phyloP scores from a whole-genome alignment of 2,329 filamentous ascomycete species.

The Xylariaceae sp. region DNA sequence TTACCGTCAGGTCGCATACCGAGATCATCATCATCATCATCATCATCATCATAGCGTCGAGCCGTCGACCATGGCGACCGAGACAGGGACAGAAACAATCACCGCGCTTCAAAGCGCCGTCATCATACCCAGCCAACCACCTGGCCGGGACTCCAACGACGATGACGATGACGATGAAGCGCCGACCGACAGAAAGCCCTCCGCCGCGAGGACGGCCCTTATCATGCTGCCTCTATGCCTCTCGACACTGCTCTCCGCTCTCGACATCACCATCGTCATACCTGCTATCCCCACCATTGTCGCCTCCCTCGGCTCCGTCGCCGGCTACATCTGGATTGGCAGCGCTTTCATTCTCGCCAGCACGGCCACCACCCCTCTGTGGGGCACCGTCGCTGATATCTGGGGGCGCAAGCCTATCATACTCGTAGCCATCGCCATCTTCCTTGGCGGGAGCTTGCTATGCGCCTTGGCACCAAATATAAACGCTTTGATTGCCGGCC shows the following conservation, averaged over 20 bases:
- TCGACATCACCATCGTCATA: conserved; percentile 65
- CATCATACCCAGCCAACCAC: not conserved
- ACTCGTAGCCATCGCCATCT: conserved; percentile 54
- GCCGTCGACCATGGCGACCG: conserved; percentile 11
- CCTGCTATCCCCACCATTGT: conserved; percentile 68
- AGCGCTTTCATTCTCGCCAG: conserved; percentile 74
- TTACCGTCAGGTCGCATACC: conserved; percentile 2
- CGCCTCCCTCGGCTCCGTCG: conserved; percentile 63
- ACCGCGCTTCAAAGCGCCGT: conserved; percentile 6
- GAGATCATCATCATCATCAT: conserved; percentile 1
- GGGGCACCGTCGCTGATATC: conserved; percentile 68
- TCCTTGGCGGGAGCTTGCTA: conserved; percentile 59
- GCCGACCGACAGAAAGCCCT: not conserved
- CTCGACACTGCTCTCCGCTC: conserved; percentile 53
- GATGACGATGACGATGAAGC: not conserved
- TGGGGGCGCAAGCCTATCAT: conserved; percentile 64
- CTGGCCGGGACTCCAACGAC: not conserved
- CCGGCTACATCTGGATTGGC: conserved; percentile 80
- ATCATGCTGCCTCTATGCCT: conserved; percentile 50
- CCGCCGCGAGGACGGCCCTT: conserved; percentile 27
- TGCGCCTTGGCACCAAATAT: conserved; percentile 55
- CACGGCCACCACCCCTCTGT: conserved; percentile 72
- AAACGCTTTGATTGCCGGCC: conserved; percentile 53
- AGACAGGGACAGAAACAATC: conserved; percentile 11
- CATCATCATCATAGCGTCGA: too few species aligned